Conservation (phyloP, 305 asterid genomes). For the Fraxinus velutina region DNA sequence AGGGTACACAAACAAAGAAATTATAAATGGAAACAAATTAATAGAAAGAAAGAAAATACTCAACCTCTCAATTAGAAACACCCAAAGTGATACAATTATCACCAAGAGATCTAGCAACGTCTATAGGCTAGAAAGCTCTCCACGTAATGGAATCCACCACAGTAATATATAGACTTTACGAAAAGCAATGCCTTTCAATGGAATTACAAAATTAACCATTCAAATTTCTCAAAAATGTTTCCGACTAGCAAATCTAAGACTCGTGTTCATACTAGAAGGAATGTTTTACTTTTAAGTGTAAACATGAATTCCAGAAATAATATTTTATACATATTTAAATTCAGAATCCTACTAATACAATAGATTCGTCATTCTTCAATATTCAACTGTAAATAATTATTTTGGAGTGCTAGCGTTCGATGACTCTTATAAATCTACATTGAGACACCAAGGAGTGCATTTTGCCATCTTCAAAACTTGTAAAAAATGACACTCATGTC, state of each 20-base stretch:
- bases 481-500: neutral
- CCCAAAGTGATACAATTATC: neutral
- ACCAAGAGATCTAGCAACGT: neutral
- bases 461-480: neutral
- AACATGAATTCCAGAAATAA: neutral
- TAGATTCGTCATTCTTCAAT: neutral
- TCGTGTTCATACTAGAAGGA: neutral
- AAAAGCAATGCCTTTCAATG: neutral
- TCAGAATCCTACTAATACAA: neutral
- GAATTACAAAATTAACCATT: neutral
- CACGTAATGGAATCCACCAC: neutral
- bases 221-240: neutral
- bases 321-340: neutral
- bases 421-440: neutral
- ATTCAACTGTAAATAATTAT: neutral
- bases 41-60: neutral
- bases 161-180: neutral
- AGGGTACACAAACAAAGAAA: neutral
- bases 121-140: neutral
- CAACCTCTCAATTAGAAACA: neutral
- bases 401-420: neutral
- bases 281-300: neutral
- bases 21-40: neutral
- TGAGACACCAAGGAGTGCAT: neutral
- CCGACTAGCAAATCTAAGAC: neutral